Percentiles rank a stretch among this genome's conserved stretches.
Evolutionary conservation across 371 early-diverging fungal genomes (phyloP).

Genomic region (Mortierella sp.): DNA sequence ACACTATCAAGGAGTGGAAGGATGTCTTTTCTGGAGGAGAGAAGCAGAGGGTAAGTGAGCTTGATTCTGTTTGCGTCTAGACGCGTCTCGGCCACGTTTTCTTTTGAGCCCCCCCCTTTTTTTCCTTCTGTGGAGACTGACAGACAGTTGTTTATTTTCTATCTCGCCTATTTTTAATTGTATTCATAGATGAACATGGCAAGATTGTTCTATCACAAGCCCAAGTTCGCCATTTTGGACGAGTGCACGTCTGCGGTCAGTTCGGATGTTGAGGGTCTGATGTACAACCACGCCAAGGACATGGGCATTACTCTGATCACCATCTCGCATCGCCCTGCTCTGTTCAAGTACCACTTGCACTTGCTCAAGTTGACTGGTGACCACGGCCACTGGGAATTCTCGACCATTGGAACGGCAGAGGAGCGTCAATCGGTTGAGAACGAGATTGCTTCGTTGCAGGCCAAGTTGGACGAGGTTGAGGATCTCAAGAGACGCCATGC

Average conservation of each 20-base stretch:
- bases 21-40: slow-evolving; percentile 93
- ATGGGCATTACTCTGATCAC: slow-evolving; percentile 88
- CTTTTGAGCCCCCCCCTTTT: not conserved
- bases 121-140: not conserved
- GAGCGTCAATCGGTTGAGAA: slow-evolving; percentile 85
- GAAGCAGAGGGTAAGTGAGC: slow-evolving; percentile 81
- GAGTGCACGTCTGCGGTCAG: slow-evolving; percentile 90
- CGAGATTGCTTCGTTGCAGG: slow-evolving; percentile 82
- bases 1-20: slow-evolving; percentile 91
- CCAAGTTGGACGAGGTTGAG: slow-evolving; percentile 81
- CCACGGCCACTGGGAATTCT: slow-evolving; percentile 85
- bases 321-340: slow-evolving; percentile 89
- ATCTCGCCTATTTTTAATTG: not conserved
- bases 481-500: slow-evolving; percentile 74
- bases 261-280: slow-evolving; percentile 89
- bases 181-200: slow-evolving; percentile 74
- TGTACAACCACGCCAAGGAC: slow-evolving; percentile 91
- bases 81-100: not conserved
- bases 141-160: not conserved
- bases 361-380: slow-evolving; percentile 78
- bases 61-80: not conserved
- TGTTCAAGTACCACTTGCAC: slow-evolving; percentile 91
- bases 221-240: slow-evolving; percentile 83
- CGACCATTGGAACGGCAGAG: slow-evolving; percentile 81
- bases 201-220: slow-evolving; percentile 86